Percentiles rank a stretch among this genome's conserved stretches.
Evolutionary conservation across 768 basidiomycete genomes (phyloP).

Genomic region (Gymnopilus junonius): DNA sequence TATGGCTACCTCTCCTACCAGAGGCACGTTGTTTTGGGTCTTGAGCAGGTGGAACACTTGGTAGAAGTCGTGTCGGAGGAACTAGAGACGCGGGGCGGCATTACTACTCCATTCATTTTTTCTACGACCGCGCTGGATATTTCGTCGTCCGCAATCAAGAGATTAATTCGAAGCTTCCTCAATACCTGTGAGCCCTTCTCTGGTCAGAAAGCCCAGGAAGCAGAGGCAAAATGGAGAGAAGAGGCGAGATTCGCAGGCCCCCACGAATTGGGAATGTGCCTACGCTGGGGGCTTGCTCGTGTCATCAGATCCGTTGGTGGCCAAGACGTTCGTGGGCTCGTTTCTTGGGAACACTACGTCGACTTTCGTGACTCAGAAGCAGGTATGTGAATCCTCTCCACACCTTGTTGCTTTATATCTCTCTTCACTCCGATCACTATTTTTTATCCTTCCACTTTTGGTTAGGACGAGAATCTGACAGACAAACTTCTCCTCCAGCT

Average conservation of each 20-base stretch:
- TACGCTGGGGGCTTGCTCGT: slow-evolving; percentile 91
- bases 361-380: slow-evolving; percentile 84
- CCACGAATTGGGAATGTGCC: slow-evolving; percentile 88
- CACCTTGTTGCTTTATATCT: slow-evolving; percentile 5
- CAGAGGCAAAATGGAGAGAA: slow-evolving; percentile 68
- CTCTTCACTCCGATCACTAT: background rate
- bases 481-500: slow-evolving; percentile 39
- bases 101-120: slow-evolving; percentile 92
- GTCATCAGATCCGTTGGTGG: slow-evolving; percentile 73
- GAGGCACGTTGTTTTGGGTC: slow-evolving; percentile 75
- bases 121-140: slow-evolving; percentile 88
- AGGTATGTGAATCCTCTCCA: slow-evolving; percentile 52
- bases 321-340: slow-evolving; percentile 77
- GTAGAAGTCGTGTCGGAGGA: slow-evolving; percentile 74
- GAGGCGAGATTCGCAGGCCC: slow-evolving; percentile 86
- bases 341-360: slow-evolving; percentile 85
- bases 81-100: slow-evolving; percentile 72
- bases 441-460: slow-evolving; percentile 1
- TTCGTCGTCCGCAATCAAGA: slow-evolving; percentile 70
- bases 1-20: slow-evolving; percentile 81
- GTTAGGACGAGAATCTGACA: background rate
- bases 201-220: slow-evolving; percentile 38
- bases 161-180: slow-evolving; percentile 84
- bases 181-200: slow-evolving; percentile 50
- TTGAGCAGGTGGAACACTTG: slow-evolving; percentile 72